Percentiles rank a stretch among this genome's conserved stretches.
Conservation (phyloP, 345 rosid genomes). For the Laguncularia racemosa region DNA sequence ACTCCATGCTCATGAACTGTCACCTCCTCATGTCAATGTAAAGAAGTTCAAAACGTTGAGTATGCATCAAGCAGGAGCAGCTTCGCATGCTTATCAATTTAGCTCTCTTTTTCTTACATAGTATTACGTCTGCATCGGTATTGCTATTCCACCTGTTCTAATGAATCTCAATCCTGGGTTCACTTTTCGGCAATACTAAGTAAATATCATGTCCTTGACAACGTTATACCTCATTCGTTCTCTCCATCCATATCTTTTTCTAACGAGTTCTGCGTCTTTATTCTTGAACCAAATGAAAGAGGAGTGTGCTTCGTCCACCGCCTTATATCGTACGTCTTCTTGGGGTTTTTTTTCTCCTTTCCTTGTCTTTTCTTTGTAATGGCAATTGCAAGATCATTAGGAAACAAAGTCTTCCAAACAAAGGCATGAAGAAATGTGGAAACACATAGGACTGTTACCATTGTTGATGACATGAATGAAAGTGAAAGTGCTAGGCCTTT, state of each 20-base stretch:
- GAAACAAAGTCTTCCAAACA: conserved; percentile 64
- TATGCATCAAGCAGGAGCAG: no score
- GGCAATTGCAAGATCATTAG: conserved; percentile 87
- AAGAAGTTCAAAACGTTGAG: no score
- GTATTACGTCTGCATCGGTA: no score
- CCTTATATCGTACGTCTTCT: conserved; percentile 50
- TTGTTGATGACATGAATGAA: conserved; percentile 68
- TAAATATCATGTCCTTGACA: background rate
- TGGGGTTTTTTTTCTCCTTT: conserved; percentile 52
- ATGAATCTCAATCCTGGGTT: background rate
- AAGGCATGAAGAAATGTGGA: conserved; percentile 80
- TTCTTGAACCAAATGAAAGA: conserved; percentile 6
- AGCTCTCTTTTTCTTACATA: no score
- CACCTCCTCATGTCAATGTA: no score
- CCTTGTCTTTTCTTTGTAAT: conserved; percentile 59
- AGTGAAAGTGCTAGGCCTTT: conserved; percentile 60
- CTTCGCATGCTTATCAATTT: no score
- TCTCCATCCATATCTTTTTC: background rate
- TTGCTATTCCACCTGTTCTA: no score
- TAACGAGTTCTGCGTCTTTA: conserved; percentile 2
- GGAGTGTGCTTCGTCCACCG: conserved; percentile 65
- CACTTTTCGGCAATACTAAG: background rate
- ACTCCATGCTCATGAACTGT: no score
- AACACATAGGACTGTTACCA: conserved; percentile 59
- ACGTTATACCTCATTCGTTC: background rate